Base-by-base conservation (phyloP, 306 rosid species). In the Dryas alaskensis region DNA sequence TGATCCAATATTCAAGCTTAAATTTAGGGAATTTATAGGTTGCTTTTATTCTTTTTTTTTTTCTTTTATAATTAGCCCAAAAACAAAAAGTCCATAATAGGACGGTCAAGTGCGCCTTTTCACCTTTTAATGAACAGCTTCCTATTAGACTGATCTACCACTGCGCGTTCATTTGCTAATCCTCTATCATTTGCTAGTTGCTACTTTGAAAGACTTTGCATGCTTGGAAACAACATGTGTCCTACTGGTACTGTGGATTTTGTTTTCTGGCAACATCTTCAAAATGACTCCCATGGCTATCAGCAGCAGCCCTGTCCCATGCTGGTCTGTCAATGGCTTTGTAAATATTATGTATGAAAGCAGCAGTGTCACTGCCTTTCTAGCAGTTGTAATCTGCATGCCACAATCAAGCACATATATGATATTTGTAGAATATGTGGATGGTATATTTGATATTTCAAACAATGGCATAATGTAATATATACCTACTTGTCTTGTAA, bases 301-400 rank as follows among this genome's bases (percentile, higher is more conserved):
- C 13, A 89, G 89, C 27, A 86, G 66, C 19, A 89, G 81, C 50
- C 91, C 89, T 27, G 84, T 82, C 71, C 83, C 91, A 25, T 89
- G 93, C 46, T 86, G 86, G 42, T 86, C 89, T 6, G 91, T 89
- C 76, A 86, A 64, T 14, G 91, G 89, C 91, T 89, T 89, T 66
- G 93, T 89, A 47, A 89, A 86, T 72, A 89, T 86, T 76, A 86
- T 3, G 81, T 82, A 86, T 40, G 93, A 89, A 11, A 89, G 81
- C 80, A 89, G 49, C 72, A 89, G 79, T 11, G 91, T 89, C 13
- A 86, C 90, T 25, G 86, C 88, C 70, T 89, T 89, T 76, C 93
- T 84, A n/a, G 88, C 91, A 2, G 93, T 86, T 12, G 89, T 89
- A 12, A 82, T 73, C 89, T 88, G 89, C 39, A 49, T 37, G 17